Conservation (phyloP, 1,284 basidiomycete genomes). For the Ganoderma multipileum region DNA sequence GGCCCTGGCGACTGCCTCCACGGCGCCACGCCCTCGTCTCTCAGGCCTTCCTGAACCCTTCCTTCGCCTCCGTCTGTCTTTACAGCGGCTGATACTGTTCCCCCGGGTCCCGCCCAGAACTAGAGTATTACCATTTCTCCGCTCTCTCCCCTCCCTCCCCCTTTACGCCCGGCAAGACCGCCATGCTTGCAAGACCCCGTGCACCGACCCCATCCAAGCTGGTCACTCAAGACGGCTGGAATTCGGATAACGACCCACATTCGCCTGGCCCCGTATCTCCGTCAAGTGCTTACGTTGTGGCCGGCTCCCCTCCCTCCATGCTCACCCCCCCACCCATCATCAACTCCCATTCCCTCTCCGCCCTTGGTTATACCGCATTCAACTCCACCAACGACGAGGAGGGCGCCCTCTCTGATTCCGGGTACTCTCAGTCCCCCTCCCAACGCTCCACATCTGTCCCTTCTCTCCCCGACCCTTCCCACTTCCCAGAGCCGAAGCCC, state of each 20-base stretch:
- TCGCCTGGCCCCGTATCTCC: conserved; percentile 37
- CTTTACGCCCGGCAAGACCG: conserved; percentile 37
- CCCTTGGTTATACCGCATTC: conserved; percentile 33
- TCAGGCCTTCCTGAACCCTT: no score
- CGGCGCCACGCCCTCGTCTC: conserved; percentile 12
- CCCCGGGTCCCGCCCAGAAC: conserved; percentile 15
- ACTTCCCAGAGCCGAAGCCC: conserved; percentile 64
- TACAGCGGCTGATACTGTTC: conserved; percentile 22
- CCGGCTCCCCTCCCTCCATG: conserved; percentile 38
- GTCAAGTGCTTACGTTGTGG: conserved; percentile 38
- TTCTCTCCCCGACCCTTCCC: conserved; percentile 67
- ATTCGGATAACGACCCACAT: conserved; percentile 35
- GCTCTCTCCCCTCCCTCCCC: conserved; percentile 26
- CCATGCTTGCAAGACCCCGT: conserved; percentile 38
- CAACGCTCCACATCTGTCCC: conserved; percentile 53
- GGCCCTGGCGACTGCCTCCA: conserved; percentile 3
- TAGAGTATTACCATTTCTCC: conserved; percentile 31
- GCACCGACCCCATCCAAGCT: conserved; percentile 36
- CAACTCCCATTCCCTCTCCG: conserved; percentile 30
- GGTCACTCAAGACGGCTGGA: conserved; percentile 36
- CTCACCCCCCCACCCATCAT: conserved; percentile 29
- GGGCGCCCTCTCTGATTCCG: conserved; percentile 45
- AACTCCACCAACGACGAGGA: conserved; percentile 42
- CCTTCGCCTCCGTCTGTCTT: conserved; percentile 7
- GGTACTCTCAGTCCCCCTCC: conserved; percentile 49